phyloP scores from a whole-genome alignment of 2,329 filamentous ascomycete species.

The Ceratocystis colombiana region DNA sequence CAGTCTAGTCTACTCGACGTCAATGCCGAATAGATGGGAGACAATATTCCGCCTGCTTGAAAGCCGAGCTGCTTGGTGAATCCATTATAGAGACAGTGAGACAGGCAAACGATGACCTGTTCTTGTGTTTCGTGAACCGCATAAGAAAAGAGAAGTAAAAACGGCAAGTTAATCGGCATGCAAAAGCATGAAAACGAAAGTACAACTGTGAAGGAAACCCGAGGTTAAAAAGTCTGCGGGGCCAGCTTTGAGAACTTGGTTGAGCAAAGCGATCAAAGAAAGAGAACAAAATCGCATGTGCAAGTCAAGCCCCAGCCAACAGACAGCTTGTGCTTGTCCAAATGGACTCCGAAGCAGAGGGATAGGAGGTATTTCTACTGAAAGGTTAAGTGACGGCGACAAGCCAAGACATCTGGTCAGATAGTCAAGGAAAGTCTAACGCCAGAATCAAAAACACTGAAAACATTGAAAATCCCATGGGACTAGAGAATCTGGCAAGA shows the following conservation, averaged over 20 bases:
- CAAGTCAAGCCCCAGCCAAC: not conserved
- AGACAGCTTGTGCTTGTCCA: not conserved
- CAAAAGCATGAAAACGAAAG: not conserved
- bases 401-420: constrained; percentile 14
- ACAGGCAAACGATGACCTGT: not conserved
- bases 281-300: constrained; percentile 5
- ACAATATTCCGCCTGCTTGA: not conserved
- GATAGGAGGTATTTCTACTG: constrained; percentile 14
- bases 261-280: constrained; percentile 5
- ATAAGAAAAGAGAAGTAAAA: constrained; percentile 6
- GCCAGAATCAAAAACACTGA: constrained; percentile 21
- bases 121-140: not conserved
- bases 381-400: constrained; percentile 13
- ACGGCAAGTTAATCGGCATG: not conserved
- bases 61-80: not conserved
- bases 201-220: not conserved
- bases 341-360: not conserved
- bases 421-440: constrained; percentile 1
- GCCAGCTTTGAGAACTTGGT: not conserved
- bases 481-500: not conserved
- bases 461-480: constrained; percentile 17
- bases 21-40: not conserved
- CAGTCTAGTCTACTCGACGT: not conserved
- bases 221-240: not conserved
- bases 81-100: not conserved